phyloP scores from a whole-genome alignment of 345 rosid species.

The Eucalyptus shirleyi region DNA sequence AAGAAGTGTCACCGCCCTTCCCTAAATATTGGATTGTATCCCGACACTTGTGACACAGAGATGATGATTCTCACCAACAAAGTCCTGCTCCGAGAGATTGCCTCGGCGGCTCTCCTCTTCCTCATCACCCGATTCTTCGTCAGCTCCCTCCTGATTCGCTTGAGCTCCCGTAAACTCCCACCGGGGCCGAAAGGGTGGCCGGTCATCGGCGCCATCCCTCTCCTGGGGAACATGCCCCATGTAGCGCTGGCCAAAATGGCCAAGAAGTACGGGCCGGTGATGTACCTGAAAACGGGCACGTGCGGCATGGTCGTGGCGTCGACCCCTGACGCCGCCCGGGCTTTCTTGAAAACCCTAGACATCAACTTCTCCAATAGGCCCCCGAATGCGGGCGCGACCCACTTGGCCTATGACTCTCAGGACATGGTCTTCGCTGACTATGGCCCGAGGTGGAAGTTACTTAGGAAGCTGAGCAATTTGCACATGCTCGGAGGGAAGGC shows the following conservation, averaged over 20 bases:
- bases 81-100: conserved; percentile 8
- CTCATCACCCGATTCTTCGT: conserved; percentile 7
- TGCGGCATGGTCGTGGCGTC: conserved; percentile 51
- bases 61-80: background rate
- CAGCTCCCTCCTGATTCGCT: background rate
- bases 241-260: conserved; percentile 35
- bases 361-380: conserved; percentile 53
- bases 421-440: conserved; percentile 58
- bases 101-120: conserved; percentile 10
- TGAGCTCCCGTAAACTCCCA: conserved; percentile 2
- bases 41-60: background rate
- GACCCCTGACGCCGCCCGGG: conserved; percentile 38
- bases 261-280: conserved; percentile 37
- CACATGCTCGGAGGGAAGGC: conserved; percentile 64
- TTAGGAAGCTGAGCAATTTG: conserved; percentile 42
- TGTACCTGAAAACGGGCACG: conserved; percentile 46
- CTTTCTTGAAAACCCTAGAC: conserved; percentile 49
- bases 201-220: conserved; percentile 36
- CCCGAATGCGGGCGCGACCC: conserved; percentile 44
- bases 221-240: conserved; percentile 46
- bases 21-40: background rate
- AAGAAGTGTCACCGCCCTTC: background rate
- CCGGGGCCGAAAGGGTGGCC: conserved; percentile 63
- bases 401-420: conserved; percentile 42
- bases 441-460: conserved; percentile 43